Evolutionary conservation across 805 yeast genomes (phyloP).

Genomic region (Zygoascus bituminiphila): DNA sequence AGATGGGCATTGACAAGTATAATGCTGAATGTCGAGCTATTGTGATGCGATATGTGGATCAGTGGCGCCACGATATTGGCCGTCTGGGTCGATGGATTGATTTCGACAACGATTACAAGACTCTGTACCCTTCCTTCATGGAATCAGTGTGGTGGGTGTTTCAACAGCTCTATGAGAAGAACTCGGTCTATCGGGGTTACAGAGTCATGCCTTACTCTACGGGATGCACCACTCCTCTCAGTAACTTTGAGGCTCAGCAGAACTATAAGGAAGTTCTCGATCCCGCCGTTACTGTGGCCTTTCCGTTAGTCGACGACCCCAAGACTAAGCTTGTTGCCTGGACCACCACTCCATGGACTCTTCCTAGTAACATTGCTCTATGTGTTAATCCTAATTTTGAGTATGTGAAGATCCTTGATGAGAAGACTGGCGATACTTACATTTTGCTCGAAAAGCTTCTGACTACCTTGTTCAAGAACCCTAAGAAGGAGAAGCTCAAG

Average conservation of each 20-base stretch:
- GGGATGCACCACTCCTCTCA: slow-evolving; percentile 91
- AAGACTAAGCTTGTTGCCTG: slow-evolving; percentile 86
- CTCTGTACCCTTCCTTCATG: slow-evolving; percentile 92
- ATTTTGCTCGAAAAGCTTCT: slow-evolving; percentile 78
- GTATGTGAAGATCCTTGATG: slow-evolving; percentile 87
- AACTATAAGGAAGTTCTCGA: slow-evolving; percentile 95
- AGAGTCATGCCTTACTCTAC: slow-evolving; percentile 99
- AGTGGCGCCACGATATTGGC: slow-evolving; percentile 89
- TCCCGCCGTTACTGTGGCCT: slow-evolving; percentile 92
- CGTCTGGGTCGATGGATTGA: slow-evolving; percentile 99
- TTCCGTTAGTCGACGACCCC: slow-evolving; percentile 72
- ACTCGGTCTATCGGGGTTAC: slow-evolving; percentile 86
- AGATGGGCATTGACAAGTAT: slow-evolving; percentile 88
- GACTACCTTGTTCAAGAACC: slow-evolving; percentile 86
- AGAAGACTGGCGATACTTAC: slow-evolving; percentile 70
- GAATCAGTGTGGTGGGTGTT: slow-evolving; percentile 99
- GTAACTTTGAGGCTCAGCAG: slow-evolving; percentile 97
- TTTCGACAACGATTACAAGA: slow-evolving; percentile 96
- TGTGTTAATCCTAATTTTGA: slow-evolving; percentile 89
- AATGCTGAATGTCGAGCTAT: slow-evolving; percentile 92
- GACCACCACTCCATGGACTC: slow-evolving; percentile 99
- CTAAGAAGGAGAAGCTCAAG: slow-evolving; percentile 79
- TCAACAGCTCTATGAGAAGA: slow-evolving; percentile 76
- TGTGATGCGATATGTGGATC: slow-evolving; percentile 94
- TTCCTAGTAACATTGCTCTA: slow-evolving; percentile 87